A percentile compares a stretch with the other conserved stretches of the same genome.
phyloP scores from a whole-genome alignment of 75 land plant genomes.

The Cunninghamia lanceolata region DNA sequence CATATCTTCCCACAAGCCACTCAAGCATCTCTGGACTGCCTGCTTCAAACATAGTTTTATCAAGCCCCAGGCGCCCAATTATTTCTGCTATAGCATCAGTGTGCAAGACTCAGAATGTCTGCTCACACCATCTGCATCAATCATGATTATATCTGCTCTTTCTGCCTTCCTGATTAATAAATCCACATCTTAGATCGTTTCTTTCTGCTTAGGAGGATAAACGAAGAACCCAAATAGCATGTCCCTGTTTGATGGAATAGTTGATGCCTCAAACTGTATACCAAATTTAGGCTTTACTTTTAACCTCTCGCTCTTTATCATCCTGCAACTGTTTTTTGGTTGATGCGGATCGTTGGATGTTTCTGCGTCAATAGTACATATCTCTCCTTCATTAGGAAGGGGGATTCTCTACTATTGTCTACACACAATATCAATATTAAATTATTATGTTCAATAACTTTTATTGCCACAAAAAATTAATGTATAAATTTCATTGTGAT shows the following conservation, averaged over 20 bases:
- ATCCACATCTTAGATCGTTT: conserved; percentile 64
- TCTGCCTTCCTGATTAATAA: conserved; percentile 78
- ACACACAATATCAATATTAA: too few relatives aligned
- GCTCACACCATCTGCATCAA: conserved; percentile 79
- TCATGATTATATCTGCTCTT: conserved; percentile 91
- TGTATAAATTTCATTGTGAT: too few relatives aligned
- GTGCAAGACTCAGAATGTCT: conserved; percentile 40
- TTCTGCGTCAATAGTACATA: too few relatives aligned
- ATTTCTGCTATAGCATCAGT: conserved; percentile 82
- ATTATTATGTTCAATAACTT: too few relatives aligned
- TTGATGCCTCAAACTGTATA: too few relatives aligned
- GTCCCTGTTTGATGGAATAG: conserved; percentile 30
- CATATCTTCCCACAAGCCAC: conserved; percentile 82
- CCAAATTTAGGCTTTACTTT: conserved; percentile 81
- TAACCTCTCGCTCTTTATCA: conserved; percentile 65
- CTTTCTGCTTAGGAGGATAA: conserved; percentile 34
- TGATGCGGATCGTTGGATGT: too few relatives aligned
- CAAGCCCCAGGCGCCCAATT: conserved; percentile 76
- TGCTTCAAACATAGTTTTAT: conserved; percentile 92
- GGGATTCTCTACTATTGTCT: too few relatives aligned
- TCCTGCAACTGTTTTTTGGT: too few relatives aligned
- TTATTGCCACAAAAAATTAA: too few relatives aligned
- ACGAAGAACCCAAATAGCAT: conserved; percentile 59
- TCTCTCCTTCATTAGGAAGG: too few relatives aligned
- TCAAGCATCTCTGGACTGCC: conserved; percentile 58